Evolutionary conservation across 352 stramenopile genomes (phyloP).

Genomic region (Albugo laibachii): DNA sequence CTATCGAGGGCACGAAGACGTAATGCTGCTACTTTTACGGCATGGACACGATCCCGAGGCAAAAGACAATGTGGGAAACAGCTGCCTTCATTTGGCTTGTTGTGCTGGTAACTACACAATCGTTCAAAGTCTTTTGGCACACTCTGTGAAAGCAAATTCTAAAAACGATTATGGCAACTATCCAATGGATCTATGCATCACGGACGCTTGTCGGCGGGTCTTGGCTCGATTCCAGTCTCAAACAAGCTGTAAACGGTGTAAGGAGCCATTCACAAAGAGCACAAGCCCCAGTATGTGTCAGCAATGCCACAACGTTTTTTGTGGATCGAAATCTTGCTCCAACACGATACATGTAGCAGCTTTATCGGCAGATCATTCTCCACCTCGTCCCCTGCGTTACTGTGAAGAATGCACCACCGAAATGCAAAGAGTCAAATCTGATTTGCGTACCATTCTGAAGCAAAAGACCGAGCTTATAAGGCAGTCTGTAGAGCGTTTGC

Average conservation of each 20-base stretch:
- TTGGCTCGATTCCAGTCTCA: conserved; percentile 38
- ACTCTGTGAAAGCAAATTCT: conserved; percentile 29
- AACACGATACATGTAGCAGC: conserved; percentile 14
- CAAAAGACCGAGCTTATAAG: conserved; percentile 40
- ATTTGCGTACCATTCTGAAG: conserved; percentile 33
- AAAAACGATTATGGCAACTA: conserved; percentile 63
- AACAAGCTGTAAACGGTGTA: conserved; percentile 48
- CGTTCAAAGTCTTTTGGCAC: conserved; percentile 45
- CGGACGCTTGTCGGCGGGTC: conserved; percentile 30
- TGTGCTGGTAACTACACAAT: conserved; percentile 42
- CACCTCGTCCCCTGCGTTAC: conserved; percentile 20
- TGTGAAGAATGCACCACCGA: conserved; percentile 57
- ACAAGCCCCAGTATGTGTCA: conserved; percentile 51
- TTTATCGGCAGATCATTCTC: not conserved
- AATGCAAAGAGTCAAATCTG: conserved; percentile 46
- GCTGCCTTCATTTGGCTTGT: conserved; percentile 47
- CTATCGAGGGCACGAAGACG: conserved; percentile 55
- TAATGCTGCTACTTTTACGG: conserved; percentile 43
- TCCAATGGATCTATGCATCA: conserved; percentile 44
- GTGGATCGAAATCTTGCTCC: conserved; percentile 54
- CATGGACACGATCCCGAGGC: conserved; percentile 45
- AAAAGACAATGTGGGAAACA: conserved; percentile 46
- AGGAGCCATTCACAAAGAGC: conserved; percentile 45
- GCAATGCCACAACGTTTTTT: conserved; percentile 64
- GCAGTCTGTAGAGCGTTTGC: conserved; percentile 13